Percentiles rank a stretch among this genome's conserved stretches.
phyloP scores from a whole-genome alignment of 1,139 yeast species.

The Scheffersomyces parashehatae region DNA sequence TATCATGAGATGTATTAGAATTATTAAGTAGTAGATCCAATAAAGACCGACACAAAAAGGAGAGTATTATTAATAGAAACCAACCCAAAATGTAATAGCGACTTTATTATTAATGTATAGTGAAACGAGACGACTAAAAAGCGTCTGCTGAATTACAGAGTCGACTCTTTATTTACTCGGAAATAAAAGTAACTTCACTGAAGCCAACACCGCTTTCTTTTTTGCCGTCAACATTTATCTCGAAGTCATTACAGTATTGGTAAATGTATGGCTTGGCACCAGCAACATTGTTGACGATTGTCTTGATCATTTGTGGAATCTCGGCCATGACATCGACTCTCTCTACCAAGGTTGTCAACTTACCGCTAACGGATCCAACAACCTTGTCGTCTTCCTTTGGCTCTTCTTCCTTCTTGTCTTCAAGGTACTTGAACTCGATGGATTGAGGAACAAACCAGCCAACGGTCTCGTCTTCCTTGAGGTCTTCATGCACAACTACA shows the following conservation, averaged over 20 bases:
- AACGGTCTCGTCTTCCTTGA: constrained; percentile 65
- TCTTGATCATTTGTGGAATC: constrained; percentile 90
- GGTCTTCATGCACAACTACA: constrained; percentile 59
- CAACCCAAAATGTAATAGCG: neutral
- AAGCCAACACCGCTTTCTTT: constrained; percentile 70
- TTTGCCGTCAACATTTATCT: constrained; percentile 34
- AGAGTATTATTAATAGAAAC: too few relatives aligned
- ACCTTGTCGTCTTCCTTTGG: constrained; percentile 27
- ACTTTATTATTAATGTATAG: neutral
- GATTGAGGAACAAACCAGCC: constrained; percentile 90
- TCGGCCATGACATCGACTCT: constrained; percentile 98
- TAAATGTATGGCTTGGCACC: constrained; percentile 95
- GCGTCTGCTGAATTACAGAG: too few relatives aligned
- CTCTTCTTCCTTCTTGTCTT: constrained; percentile 35
- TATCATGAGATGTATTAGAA: too few relatives aligned
- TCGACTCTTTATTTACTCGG: constrained; percentile 25
- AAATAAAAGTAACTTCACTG: constrained; percentile 81
- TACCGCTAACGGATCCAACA: constrained; percentile 51
- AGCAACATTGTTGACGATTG: constrained; percentile 89
- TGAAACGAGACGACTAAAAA: too few relatives aligned
- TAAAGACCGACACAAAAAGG: too few relatives aligned
- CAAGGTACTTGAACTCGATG: constrained; percentile 61
- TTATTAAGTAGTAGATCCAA: too few relatives aligned
- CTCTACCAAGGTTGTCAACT: constrained; percentile 64
- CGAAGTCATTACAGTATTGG: constrained; percentile 71